These are phyloP conservation scores for Solanum hybrid DNA, from an alignment of 305 asterid genomes.

Conservation along the genomic window DNA sequence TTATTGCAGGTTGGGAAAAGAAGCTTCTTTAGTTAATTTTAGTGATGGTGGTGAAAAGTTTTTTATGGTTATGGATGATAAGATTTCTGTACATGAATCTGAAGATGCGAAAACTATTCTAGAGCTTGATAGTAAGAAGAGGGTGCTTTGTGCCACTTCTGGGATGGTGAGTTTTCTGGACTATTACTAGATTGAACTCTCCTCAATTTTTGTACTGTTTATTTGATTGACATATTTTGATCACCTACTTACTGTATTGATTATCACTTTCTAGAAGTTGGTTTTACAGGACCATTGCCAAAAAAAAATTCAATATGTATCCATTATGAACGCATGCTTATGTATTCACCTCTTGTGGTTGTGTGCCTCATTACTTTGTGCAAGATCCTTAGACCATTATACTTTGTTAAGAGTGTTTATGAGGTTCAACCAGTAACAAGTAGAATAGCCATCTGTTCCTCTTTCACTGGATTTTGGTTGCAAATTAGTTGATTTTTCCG, in stretches of 20 bases:
- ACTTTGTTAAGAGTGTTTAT: background rate
- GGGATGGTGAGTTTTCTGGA: constrained; percentile 31
- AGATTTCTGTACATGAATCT: constrained; percentile 26
- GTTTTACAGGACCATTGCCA: background rate
- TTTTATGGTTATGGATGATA: constrained; percentile 38
- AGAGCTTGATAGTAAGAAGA: constrained; percentile 52
- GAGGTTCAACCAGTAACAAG: background rate
- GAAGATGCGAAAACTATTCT: constrained; percentile 57
- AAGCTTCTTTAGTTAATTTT: constrained; percentile 51
- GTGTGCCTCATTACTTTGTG: background rate
- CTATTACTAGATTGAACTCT: background rate
- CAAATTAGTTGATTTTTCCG: background rate
- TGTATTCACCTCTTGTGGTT: background rate
- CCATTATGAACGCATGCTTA: background rate
- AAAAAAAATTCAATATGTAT: background rate
- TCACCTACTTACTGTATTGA: background rate
- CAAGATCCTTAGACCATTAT: background rate
- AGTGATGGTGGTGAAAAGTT: constrained; percentile 47
- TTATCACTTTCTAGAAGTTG: background rate
- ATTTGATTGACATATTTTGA: background rate
- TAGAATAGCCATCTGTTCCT: background rate
- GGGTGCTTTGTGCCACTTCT: constrained; percentile 65
- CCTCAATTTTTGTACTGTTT: background rate
- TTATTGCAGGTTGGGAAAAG: constrained; percentile 56
- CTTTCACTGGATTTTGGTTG: background rate